phyloP scores from a whole-genome alignment of 805 yeast genomes.

The Brettanomyces sp. region DNA sequence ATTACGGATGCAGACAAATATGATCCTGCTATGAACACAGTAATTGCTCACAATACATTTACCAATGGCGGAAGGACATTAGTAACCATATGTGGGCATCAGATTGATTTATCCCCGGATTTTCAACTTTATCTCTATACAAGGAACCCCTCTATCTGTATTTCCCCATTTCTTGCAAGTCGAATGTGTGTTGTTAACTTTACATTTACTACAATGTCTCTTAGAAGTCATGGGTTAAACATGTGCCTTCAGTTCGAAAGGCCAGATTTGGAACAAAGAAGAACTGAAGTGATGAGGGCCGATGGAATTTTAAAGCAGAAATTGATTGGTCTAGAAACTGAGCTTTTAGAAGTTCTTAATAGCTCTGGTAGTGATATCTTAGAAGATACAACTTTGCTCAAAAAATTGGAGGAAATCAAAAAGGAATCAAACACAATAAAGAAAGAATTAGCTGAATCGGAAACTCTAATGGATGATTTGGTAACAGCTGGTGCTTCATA shows the following conservation, averaged over 20 bases:
- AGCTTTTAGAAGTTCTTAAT: constrained; percentile 48
- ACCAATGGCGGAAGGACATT: constrained; percentile 62
- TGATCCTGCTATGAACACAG: constrained; percentile 62
- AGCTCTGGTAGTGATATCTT: constrained; percentile 52
- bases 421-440: constrained; percentile 47
- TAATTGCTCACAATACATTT: constrained; percentile 52
- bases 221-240: constrained; percentile 56
- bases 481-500: constrained; percentile 39
- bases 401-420: constrained; percentile 58
- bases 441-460: constrained; percentile 44
- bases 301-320: constrained; percentile 52
- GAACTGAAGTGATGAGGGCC: constrained; percentile 42
- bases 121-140: constrained; percentile 58
- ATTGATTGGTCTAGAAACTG: constrained; percentile 47
- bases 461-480: constrained; percentile 43
- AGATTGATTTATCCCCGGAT: constrained; percentile 56
- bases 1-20: constrained; percentile 73
- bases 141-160: constrained; percentile 36
- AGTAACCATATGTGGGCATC: constrained; percentile 50
- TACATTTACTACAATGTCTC: constrained; percentile 56
- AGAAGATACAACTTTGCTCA: constrained; percentile 54
- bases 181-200: constrained; percentile 61
- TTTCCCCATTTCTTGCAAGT: constrained; percentile 50
- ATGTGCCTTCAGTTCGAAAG: constrained; percentile 41
- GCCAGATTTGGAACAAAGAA: constrained; percentile 59